These are phyloP conservation scores for Chalciporus sp. DNA, from an alignment of 1,284 basidiomycete species.

Conservation along the genomic window DNA sequence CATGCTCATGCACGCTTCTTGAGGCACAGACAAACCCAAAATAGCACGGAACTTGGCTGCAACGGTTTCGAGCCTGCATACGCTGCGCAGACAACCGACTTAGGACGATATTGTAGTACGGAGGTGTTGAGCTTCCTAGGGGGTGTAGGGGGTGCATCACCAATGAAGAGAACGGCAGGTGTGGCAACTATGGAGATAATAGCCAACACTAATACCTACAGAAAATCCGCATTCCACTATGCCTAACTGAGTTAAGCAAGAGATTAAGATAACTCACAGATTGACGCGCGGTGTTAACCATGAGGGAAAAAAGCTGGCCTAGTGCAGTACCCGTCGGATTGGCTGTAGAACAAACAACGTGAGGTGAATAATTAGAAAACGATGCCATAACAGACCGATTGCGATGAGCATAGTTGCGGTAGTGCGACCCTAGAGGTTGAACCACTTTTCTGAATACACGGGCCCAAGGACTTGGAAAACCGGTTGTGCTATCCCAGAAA, in stretches of 20 bases:
- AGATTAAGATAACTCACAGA: slow-evolving; percentile 48
- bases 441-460: slow-evolving; percentile 80
- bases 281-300: slow-evolving; percentile 53
- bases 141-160: slow-evolving; percentile 64
- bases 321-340: slow-evolving; percentile 72
- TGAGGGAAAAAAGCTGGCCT: slow-evolving; percentile 69
- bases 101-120: background rate
- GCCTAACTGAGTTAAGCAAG: background rate
- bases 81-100: background rate
- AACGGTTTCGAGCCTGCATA: no score
- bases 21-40: no score
- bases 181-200: slow-evolving; percentile 63
- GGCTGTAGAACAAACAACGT: slow-evolving; percentile 40
- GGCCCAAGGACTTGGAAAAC: slow-evolving; percentile 74
- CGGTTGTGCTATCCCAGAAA: slow-evolving; percentile 61
- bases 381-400: slow-evolving; percentile 45
- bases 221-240: background rate
- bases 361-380: no score
- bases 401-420: slow-evolving; percentile 80
- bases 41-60: no score
- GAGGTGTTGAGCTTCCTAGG: slow-evolving; percentile 58
- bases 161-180: slow-evolving; percentile 60
- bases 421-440: slow-evolving; percentile 69
- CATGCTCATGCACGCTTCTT: no score
- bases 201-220: slow-evolving; percentile 67